Evolutionary conservation across 805 yeast species (phyloP).

Genomic region (Candida vartiovaarae): DNA sequence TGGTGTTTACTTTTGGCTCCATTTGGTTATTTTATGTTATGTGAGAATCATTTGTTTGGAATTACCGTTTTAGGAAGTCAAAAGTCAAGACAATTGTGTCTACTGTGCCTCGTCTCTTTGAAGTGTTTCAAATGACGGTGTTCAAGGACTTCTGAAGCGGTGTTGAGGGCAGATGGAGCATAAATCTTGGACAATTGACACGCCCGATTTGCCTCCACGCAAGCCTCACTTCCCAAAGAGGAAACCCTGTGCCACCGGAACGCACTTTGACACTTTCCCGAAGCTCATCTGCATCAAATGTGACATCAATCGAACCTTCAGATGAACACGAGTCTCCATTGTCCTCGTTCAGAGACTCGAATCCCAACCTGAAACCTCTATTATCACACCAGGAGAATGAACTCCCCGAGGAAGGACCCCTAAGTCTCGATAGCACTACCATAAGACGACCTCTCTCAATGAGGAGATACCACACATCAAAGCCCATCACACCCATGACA

Average conservation of each 20-base stretch:
- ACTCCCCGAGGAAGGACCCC: not conserved
- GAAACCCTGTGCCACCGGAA: too few relatives aligned
- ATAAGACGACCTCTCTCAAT: too few relatives aligned
- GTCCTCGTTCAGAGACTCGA: constrained; percentile 9
- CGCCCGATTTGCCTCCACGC: too few relatives aligned
- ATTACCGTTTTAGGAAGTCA: constrained; percentile 3
- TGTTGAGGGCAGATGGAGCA: too few relatives aligned
- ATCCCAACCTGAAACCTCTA: constrained; percentile 22
- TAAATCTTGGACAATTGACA: too few relatives aligned
- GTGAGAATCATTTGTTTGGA: not conserved
- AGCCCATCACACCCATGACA: not conserved
- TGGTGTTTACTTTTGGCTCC: constrained; percentile 9
- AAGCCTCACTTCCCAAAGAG: too few relatives aligned
- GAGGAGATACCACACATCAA: not conserved
- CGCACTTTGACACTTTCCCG: too few relatives aligned
- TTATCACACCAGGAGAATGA: not conserved
- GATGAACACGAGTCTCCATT: not conserved
- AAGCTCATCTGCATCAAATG: too few relatives aligned
- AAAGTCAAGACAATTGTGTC: not conserved
- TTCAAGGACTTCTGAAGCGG: too few relatives aligned
- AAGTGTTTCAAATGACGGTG: too few relatives aligned
- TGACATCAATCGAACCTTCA: not conserved
- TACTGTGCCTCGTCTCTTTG: too few relatives aligned
- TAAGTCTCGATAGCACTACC: not conserved
- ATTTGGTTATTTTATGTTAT: constrained; percentile 1